Conservation (phyloP, 352 stramenopile genomes). For the Phytophthora pinifolia region DNA sequence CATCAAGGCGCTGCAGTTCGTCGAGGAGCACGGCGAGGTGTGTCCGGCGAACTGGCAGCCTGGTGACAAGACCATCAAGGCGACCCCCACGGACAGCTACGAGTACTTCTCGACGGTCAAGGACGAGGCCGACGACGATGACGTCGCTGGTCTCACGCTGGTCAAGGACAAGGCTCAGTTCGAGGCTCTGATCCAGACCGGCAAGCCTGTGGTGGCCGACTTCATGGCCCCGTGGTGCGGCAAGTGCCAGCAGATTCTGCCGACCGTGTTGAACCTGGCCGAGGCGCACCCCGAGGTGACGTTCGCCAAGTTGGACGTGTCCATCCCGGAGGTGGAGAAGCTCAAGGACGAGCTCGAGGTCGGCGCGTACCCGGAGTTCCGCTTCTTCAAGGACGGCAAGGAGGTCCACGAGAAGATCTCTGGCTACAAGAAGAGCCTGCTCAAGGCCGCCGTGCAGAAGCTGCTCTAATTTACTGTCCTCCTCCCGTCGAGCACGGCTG, state of each 20-base stretch:
- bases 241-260: constrained; percentile 85
- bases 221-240: constrained; percentile 89
- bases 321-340: constrained; percentile 62
- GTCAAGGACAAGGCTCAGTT: constrained; percentile 69
- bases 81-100: constrained; percentile 78
- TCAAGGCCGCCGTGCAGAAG: constrained; percentile 73
- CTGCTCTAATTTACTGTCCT: constrained; percentile 35
- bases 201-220: constrained; percentile 74
- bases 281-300: constrained; percentile 64
- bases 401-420: constrained; percentile 68
- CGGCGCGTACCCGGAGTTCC: constrained; percentile 80
- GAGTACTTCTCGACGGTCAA: constrained; percentile 86
- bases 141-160: constrained; percentile 41
- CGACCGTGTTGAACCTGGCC: constrained; percentile 70
- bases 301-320: constrained; percentile 83
- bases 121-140: constrained; percentile 47
- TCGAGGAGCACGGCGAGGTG: constrained; percentile 91
- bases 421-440: constrained; percentile 84
- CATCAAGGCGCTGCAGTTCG: constrained; percentile 92
- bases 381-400: constrained; percentile 85
- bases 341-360: constrained; percentile 78
- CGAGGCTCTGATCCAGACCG: constrained; percentile 57
- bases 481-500: constrained; percentile 2
- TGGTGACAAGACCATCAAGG: constrained; percentile 89
- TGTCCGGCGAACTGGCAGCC: constrained; percentile 94